Conservation (phyloP, 345 rosid genomes). For the Balakata baccata region DNA sequence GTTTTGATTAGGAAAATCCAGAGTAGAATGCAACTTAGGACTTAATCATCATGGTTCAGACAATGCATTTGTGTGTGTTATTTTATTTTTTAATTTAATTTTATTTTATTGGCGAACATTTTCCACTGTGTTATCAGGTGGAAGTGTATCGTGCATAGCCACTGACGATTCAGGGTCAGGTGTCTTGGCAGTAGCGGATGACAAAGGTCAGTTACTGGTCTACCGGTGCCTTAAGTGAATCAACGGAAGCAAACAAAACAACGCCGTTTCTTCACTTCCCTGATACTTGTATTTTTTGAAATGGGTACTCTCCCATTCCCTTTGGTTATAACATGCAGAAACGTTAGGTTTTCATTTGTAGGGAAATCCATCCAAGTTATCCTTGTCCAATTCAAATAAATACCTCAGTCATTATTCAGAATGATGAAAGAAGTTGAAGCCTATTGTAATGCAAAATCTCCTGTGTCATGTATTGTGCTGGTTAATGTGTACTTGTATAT, state of each 20-base stretch:
- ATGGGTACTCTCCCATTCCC: too few species aligned
- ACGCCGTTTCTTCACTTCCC: not conserved
- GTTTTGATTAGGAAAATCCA: not conserved
- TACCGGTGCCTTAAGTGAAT: constrained; percentile 32
- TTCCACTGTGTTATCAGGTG: constrained; percentile 38
- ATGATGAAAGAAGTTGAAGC: too few species aligned
- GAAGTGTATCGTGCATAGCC: constrained; percentile 60
- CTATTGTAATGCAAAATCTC: too few species aligned
- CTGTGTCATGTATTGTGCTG: too few species aligned
- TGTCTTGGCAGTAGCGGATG: constrained; percentile 49
- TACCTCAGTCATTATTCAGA: too few species aligned
- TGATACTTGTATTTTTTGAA: not conserved
- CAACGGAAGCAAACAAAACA: not conserved
- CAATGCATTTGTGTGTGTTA: not conserved
- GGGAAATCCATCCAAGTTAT: too few species aligned
- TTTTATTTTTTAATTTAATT: too few species aligned
- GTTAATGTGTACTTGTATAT: too few species aligned
- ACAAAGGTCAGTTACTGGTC: constrained; percentile 62
- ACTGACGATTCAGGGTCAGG: constrained; percentile 55
- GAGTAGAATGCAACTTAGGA: not conserved
- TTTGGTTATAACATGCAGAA: too few species aligned
- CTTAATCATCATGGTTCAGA: not conserved
- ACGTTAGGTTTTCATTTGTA: too few species aligned
- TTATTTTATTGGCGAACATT: not conserved
- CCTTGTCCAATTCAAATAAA: too few species aligned